Evolutionary conservation across 768 basidiomycete species (phyloP).

Genomic region (Rickenella mellea): DNA sequence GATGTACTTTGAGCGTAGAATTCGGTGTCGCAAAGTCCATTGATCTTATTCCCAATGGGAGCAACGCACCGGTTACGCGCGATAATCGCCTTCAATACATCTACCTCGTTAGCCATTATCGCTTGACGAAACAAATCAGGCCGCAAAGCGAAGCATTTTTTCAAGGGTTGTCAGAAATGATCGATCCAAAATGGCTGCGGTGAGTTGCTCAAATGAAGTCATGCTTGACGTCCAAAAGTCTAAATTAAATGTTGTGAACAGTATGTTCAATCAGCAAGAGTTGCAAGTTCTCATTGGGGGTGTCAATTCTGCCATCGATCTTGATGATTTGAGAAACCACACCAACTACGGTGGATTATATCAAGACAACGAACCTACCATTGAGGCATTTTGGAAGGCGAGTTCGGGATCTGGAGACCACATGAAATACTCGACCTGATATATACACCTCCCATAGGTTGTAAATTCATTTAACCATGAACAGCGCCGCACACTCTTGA

Average conservation of each 20-base stretch:
- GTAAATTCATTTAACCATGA: conserved; percentile 73
- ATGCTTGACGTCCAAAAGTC: neutral
- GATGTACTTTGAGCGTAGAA: conserved; percentile 35
- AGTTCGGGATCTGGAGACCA: conserved; percentile 9
- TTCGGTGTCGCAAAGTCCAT: conserved; percentile 70
- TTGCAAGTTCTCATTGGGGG: conserved; percentile 87
- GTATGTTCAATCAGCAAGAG: conserved; percentile 98
- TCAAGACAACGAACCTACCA: conserved; percentile 59
- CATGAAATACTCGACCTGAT: neutral
- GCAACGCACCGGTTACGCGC: conserved; percentile 73
- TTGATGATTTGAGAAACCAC: conserved; percentile 69
- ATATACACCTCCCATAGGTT: conserved; percentile 35
- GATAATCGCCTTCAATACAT: conserved; percentile 91
- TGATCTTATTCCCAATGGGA: conserved; percentile 76
- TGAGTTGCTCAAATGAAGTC: conserved; percentile 18
- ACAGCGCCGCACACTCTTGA: conserved; percentile 65
- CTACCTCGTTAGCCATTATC: conserved; percentile 80
- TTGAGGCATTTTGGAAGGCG: conserved; percentile 79
- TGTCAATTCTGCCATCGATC: conserved; percentile 73
- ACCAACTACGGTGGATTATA: conserved; percentile 81
- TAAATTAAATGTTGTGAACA: conserved; percentile 20
- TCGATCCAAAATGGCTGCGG: conserved; percentile 84
- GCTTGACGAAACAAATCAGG: conserved; percentile 82
- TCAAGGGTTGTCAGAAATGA: conserved; percentile 85
- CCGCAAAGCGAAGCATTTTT: conserved; percentile 81